These are phyloP conservation scores for Xerocomellus amylosporus DNA, from an alignment of 768 basidiomycete genomes.

Conservation along the genomic window DNA sequence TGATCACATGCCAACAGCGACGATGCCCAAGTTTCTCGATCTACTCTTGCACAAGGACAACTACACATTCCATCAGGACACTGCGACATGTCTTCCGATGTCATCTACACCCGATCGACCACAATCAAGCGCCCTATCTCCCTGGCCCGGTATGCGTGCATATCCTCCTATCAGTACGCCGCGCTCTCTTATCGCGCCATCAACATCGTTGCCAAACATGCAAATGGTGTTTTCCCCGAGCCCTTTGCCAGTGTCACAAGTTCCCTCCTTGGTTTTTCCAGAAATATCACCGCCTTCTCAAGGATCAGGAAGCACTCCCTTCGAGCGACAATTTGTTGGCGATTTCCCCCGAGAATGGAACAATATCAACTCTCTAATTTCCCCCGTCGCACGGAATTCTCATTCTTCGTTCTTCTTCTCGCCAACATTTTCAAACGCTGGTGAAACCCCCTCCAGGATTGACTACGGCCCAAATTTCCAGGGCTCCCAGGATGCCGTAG, in stretches of 20 bases:
- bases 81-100: neutral
- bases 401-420: slow-evolving; percentile 1
- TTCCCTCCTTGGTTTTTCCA: slow-evolving; percentile 18
- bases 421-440: neutral
- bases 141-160: neutral
- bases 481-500: slow-evolving; percentile 2
- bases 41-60: slow-evolving; percentile 6
- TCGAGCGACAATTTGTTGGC: slow-evolving; percentile 28
- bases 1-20: slow-evolving; percentile 2
- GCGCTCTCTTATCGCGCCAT: slow-evolving; percentile 8
- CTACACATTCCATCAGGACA: slow-evolving; percentile 7
- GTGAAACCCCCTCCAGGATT: neutral
- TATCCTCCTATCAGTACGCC: slow-evolving; percentile 2
- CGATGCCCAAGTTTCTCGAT: slow-evolving; percentile 5
- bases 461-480: slow-evolving; percentile 4
- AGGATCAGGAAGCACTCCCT: slow-evolving; percentile 26
- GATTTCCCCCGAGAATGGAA: slow-evolving; percentile 22
- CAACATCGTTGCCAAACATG: slow-evolving; percentile 14
- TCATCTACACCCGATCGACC: slow-evolving; percentile 17
- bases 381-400: slow-evolving; percentile 21
- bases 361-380: slow-evolving; percentile 14
- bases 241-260: slow-evolving; percentile 21
- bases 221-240: slow-evolving; percentile 28
- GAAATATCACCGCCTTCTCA: slow-evolving; percentile 30
- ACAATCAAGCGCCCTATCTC: neutral